Base-by-base conservation (phyloP, 164 flowering plant species). In the Brasenia schreberi region DNA sequence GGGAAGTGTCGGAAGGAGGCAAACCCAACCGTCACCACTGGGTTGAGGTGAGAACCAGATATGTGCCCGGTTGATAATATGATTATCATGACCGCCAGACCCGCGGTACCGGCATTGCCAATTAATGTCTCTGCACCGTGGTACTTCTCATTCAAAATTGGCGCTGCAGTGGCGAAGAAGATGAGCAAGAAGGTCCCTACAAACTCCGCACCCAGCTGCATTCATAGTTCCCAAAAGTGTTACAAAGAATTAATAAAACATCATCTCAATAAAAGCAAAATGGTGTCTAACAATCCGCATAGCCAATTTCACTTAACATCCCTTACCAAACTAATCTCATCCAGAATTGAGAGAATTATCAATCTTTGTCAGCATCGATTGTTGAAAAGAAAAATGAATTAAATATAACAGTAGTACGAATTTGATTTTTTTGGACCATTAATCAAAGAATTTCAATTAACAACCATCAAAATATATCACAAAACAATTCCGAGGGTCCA, bases 21-120 rank as follows among this genome's bases (percentile, higher is more conserved):
- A 62, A 88, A 90, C 3, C 92, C 87, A 5, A 90, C 80, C 10
- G 97, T 90, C 56, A 90, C 80, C 1, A 94, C 81, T 0, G 97
- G 97, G 77, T 90, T 90, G 6, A 88, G 80, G 69, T 90, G 97
- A 42, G 97, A 95, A 5, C 97, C 94, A 0, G 97, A 90, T 62
- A 88, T 88, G 78, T 90, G 97, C 5, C 97, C 97, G 0, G 90
- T 90, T 12, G 97, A 83, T 6, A 90, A 69, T 44, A 90, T 88
- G 19, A 90, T 73, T 61, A 88, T 74, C 92, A 87, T 90, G 71
- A 86, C 97, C 3, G 90, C 94, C 11, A 90, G 78, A 3, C 94
- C 97, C 0, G 97, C 88, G 45, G 85, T 84, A 0, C 87, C 87
- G 9, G 97, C 97, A 53, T 86, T 86, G 4, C 97, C 97, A 4